phyloP scores from a whole-genome alignment of 2,329 filamentous ascomycete genomes.

The Claviceps maximensis region DNA sequence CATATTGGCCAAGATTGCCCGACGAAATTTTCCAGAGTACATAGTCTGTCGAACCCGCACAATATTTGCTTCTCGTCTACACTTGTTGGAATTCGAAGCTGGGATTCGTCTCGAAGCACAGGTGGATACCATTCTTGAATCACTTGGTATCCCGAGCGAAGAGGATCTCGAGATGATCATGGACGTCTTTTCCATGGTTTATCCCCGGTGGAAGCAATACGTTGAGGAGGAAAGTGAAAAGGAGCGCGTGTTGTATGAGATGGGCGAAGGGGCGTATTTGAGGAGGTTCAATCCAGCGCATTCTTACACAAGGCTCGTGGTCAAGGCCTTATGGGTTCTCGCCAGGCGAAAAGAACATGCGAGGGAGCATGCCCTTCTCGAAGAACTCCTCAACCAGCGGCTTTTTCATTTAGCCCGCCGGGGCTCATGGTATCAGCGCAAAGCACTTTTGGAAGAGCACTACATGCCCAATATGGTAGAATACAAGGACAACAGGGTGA shows the following conservation, averaged over 20 bases:
- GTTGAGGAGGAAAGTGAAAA: conserved; percentile 64
- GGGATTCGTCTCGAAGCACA: conserved; percentile 69
- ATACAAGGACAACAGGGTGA: conserved; percentile 28
- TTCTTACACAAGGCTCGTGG: conserved; percentile 84
- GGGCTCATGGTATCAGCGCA: conserved; percentile 91
- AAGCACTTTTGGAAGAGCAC: conserved; percentile 85
- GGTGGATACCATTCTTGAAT: conserved; percentile 73
- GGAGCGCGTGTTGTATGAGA: conserved; percentile 64
- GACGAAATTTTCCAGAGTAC: conserved; percentile 78
- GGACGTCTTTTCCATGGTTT: conserved; percentile 57
- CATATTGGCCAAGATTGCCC: conserved; percentile 81
- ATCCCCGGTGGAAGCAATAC: conserved; percentile 67
- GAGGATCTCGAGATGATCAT: conserved; percentile 55
- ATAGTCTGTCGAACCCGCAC: conserved; percentile 80
- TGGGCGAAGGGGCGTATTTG: conserved; percentile 77
- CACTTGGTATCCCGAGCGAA: conserved; percentile 54
- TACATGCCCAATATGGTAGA: conserved; percentile 71
- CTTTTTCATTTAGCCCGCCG: conserved; percentile 77
- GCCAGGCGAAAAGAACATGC: conserved; percentile 71
- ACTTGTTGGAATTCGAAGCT: conserved; percentile 79
- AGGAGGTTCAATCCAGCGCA: conserved; percentile 82
- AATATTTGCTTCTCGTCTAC: conserved; percentile 66
- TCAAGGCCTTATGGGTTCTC: conserved; percentile 70
- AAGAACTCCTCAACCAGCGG: conserved; percentile 63
- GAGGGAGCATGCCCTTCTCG: conserved; percentile 61